These are phyloP conservation scores for Calendula officinalis DNA, from an alignment of 129 eudicot genomes.

Conservation along the genomic window DNA sequence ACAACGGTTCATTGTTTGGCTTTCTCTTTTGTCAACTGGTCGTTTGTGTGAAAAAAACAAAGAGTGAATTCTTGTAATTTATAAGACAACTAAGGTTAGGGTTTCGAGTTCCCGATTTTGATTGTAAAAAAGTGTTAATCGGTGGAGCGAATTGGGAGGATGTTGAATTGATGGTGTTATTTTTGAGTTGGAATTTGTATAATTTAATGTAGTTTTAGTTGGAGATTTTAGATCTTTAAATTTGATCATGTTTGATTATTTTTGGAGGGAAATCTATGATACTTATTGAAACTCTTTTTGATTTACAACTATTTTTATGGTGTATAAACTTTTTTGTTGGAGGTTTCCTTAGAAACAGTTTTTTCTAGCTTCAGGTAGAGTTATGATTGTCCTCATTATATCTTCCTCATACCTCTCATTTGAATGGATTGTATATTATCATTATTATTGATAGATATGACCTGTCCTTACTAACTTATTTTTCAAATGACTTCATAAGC, in stretches of 20 bases:
- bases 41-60: conserved; percentile 52
- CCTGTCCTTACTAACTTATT: no score
- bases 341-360: no score
- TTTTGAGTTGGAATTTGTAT: conserved; percentile 26
- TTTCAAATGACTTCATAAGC: no score
- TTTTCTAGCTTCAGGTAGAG: no score
- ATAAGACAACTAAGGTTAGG: conserved; percentile 3
- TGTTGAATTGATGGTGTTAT: conserved; percentile 25
- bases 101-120: conserved; percentile 32
- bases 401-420: no score
- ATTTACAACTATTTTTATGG: no score
- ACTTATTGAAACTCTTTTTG: neutral
- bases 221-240: neutral
- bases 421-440: no score
- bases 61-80: conserved; percentile 15
- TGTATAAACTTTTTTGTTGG: no score
- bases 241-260: neutral
- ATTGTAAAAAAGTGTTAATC: conserved; percentile 28
- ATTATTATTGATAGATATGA: no score
- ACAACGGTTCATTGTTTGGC: conserved; percentile 85
- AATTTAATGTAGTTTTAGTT: conserved; percentile 26
- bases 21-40: conserved; percentile 89
- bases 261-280: neutral
- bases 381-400: no score
- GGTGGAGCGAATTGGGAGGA: conserved; percentile 9